Conservation (phyloP, 2,329 filamentous ascomycete species). For the Fusarium albosuccineum region DNA sequence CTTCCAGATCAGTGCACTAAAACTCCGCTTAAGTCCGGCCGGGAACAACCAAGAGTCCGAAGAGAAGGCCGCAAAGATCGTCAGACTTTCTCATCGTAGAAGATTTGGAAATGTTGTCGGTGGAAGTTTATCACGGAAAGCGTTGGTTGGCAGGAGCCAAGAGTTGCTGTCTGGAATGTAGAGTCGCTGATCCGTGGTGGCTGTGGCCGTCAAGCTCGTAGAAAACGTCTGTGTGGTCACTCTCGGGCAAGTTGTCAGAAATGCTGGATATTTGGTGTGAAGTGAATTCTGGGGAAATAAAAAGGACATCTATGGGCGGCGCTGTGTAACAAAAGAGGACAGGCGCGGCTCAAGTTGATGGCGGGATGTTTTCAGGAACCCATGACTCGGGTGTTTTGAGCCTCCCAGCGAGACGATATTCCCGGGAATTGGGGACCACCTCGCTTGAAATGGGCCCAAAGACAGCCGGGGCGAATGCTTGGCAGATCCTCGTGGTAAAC, state of each 20-base stretch:
- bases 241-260: not conserved
- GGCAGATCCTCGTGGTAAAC: constrained; percentile 5
- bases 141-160: constrained; percentile 5
- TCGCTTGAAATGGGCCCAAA: not conserved
- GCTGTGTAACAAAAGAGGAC: too few species aligned
- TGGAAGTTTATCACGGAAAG: constrained; percentile 3
- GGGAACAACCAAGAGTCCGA: not conserved
- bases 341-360: too few species aligned
- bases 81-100: constrained; percentile 17
- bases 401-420: not conserved
- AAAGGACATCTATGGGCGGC: too few species aligned
- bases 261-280: too few species aligned
- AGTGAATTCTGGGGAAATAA: too few species aligned
- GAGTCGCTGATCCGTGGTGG: not conserved
- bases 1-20: too few species aligned
- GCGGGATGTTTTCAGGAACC: too few species aligned
- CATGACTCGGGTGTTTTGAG: too few species aligned
- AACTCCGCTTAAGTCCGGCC: not conserved
- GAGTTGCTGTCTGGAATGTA: constrained; percentile 20
- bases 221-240: not conserved
- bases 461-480: not conserved
- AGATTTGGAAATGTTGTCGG: constrained; percentile 10
- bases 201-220: not conserved
- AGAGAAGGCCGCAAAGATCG: not conserved
- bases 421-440: not conserved